phyloP scores from a whole-genome alignment of 139 green algal species.

The Edaphochlamys debaryana region DNA sequence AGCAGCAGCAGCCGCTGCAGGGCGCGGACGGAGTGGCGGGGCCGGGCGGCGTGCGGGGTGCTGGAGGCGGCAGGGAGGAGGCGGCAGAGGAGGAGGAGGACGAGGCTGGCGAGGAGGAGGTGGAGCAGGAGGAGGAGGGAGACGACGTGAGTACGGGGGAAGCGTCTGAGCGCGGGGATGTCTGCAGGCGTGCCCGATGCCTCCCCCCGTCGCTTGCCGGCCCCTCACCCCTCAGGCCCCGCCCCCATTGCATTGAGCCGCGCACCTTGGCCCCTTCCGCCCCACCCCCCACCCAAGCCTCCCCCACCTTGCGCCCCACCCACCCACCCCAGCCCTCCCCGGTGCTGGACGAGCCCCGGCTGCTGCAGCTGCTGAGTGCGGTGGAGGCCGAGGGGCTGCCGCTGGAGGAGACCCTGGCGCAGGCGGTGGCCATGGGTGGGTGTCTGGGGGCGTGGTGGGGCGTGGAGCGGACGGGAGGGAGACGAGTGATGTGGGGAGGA shows the following conservation, averaged over 20 bases:
- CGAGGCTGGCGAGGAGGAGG: conserved; percentile 6
- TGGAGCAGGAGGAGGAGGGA: neutral
- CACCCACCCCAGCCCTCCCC: neutral
- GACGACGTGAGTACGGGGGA: neutral
- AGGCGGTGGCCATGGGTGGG: conserved; percentile 40
- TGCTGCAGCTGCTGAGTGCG: neutral
- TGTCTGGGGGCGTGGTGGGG: neutral
- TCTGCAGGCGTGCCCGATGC: too few species aligned
- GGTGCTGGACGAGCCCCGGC: neutral
- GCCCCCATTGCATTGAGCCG: too few species aligned
- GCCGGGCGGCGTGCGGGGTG: too few species aligned
- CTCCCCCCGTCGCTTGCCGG: too few species aligned
- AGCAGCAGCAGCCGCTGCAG: neutral
- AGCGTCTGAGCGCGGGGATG: neutral
- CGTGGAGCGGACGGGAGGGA: neutral
- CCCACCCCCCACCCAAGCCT: neutral
- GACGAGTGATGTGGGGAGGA: neutral
- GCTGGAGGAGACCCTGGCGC: conserved; percentile 37
- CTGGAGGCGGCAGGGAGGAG: neutral
- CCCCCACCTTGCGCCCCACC: neutral
- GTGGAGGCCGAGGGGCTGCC: neutral
- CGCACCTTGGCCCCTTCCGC: too few species aligned
- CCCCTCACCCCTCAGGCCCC: too few species aligned
- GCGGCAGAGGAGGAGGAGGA: neutral
- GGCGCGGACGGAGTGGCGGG: neutral